Percentiles rank a stretch among this genome's conserved stretches.
Conservation (phyloP, 331 rosid species). For the Malus hybrid region DNA sequence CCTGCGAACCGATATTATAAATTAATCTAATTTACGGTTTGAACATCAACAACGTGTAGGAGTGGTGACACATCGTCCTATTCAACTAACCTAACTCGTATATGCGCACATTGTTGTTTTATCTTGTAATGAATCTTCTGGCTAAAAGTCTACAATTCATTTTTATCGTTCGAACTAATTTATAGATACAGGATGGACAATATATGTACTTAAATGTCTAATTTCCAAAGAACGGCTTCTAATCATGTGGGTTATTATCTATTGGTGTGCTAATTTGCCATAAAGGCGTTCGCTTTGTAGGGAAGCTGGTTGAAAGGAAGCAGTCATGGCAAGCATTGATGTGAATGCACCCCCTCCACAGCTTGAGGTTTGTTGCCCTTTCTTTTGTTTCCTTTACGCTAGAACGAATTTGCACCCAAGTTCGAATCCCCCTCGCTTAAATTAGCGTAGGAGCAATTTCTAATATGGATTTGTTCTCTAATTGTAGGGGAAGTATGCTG, state of each 20-base stretch:
- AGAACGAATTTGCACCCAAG: background rate
- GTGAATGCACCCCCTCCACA: conserved; percentile 26
- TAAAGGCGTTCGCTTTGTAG: background rate
- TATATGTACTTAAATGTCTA: background rate
- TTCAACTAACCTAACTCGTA: too few species aligned
- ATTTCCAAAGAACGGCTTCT: background rate
- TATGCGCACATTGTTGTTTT: background rate
- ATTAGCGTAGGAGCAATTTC: background rate
- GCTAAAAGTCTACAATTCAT: background rate
- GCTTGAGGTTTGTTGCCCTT: conserved; percentile 42
- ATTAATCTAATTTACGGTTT: background rate
- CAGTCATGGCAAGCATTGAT: conserved; percentile 22
- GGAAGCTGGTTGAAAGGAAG: conserved; percentile 1
- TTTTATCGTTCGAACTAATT: background rate
- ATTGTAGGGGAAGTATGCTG: conserved; percentile 54
- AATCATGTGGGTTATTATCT: background rate
- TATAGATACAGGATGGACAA: background rate
- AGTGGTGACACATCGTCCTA: background rate
- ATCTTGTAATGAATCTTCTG: background rate
- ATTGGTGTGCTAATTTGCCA: background rate
- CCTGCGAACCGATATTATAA: too few species aligned
- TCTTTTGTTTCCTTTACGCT: background rate
- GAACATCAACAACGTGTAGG: too few species aligned
- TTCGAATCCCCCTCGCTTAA: background rate
- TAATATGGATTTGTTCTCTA: conserved; percentile 4